Percentiles rank a stretch among this genome's conserved stretches.
phyloP scores from a whole-genome alignment of 176 grass and related monocot genomes.

The Avena sativa region DNA sequence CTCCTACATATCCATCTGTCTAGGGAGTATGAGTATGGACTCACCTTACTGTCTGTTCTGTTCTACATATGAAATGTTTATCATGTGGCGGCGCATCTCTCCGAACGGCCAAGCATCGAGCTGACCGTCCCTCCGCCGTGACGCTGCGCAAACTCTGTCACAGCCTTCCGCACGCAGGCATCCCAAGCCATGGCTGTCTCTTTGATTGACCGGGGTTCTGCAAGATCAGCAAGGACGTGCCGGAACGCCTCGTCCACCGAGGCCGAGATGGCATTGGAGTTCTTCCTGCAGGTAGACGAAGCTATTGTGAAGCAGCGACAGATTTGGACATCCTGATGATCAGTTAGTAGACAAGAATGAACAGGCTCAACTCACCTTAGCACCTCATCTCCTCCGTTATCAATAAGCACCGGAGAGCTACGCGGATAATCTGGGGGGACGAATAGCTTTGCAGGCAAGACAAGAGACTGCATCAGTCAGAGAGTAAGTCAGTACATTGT shows the following conservation, averaged over 20 bases:
- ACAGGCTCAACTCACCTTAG: not conserved
- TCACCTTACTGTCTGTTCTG: not conserved
- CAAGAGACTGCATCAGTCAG: slow-evolving; percentile 18
- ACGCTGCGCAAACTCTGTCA: not conserved
- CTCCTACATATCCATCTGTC: not conserved
- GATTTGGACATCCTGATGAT: not conserved
- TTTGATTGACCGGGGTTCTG: slow-evolving; percentile 16
- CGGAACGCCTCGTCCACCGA: not conserved
- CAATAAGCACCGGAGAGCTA: slow-evolving; percentile 37
- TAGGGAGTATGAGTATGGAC: not conserved
- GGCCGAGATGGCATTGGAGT: slow-evolving; percentile 5
- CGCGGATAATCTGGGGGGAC: slow-evolving; percentile 43
- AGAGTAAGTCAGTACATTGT: not conserved
- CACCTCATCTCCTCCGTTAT: not conserved
- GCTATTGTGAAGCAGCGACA: not conserved
- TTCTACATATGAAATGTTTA: not conserved
- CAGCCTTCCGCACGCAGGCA: not conserved
- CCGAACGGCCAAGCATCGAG: slow-evolving; percentile 34
- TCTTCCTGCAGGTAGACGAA: slow-evolving; percentile 14
- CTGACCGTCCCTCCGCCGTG: slow-evolving; percentile 38
- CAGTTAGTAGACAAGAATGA: not conserved
- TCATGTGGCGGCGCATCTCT: not conserved
- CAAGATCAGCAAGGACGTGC: not conserved
- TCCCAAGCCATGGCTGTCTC: slow-evolving; percentile 38
- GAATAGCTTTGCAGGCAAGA: not conserved